phyloP scores from a whole-genome alignment of 495 filamentous ascomycete species.

The Geoglossum glabrum region DNA sequence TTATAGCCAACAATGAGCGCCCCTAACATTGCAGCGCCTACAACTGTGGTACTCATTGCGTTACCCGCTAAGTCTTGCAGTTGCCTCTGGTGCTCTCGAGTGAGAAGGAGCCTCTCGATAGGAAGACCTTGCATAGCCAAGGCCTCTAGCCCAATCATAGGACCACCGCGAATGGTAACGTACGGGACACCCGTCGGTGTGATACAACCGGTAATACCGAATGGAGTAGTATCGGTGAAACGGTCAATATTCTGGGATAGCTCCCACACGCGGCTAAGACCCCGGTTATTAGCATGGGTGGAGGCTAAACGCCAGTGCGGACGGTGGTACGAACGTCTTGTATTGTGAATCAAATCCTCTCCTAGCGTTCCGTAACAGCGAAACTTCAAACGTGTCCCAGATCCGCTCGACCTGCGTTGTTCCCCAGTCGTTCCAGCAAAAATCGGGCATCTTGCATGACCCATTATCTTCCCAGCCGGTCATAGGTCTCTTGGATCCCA shows the following conservation, averaged over 20 bases:
- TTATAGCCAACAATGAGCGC: conserved; percentile 27
- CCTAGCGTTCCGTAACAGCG: conserved; percentile 26
- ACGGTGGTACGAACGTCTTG: conserved; percentile 33
- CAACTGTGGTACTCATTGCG: conserved; percentile 62
- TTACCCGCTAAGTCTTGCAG: conserved; percentile 63
- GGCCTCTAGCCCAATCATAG: conserved; percentile 44
- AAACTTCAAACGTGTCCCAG: conserved; percentile 48
- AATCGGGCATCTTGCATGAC: conserved; percentile 31
- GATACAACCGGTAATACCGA: conserved; percentile 46
- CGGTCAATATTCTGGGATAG: conserved; percentile 62
- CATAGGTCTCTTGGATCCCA: conserved; percentile 33
- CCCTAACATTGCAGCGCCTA: conserved; percentile 39
- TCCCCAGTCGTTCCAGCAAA: conserved; percentile 30
- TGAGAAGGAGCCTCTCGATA: conserved; percentile 37
- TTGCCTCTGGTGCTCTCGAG: conserved; percentile 40
- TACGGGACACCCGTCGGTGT: conserved; percentile 49
- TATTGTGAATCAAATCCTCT: conserved; percentile 35
- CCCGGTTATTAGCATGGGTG: background rate
- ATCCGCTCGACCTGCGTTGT: conserved; percentile 33
- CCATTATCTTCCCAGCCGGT: conserved; percentile 36
- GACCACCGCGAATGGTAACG: conserved; percentile 38
- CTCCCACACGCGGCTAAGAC: conserved; percentile 34
- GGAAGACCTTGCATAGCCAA: conserved; percentile 56
- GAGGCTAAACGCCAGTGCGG: background rate
- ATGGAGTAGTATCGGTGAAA: conserved; percentile 23